Evolutionary conservation across 768 basidiomycete genomes (phyloP).

Genomic region (Udeniomyces megalosporus): DNA sequence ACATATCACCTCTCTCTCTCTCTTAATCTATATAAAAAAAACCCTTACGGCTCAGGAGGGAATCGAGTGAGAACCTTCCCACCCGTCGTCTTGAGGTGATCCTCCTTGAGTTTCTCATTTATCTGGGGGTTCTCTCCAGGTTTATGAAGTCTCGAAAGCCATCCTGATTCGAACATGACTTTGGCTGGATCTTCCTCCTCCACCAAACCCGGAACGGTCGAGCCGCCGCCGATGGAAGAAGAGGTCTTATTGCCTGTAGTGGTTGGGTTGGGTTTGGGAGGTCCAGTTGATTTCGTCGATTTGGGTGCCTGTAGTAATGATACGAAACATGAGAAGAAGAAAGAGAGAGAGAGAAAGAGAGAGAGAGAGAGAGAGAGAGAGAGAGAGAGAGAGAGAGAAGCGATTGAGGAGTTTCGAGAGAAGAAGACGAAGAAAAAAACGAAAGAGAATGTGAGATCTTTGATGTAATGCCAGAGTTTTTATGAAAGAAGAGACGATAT

Average conservation of each 20-base stretch:
- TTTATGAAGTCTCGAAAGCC: constrained; percentile 78
- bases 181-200: constrained; percentile 15
- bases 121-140: constrained; percentile 88
- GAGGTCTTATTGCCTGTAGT: constrained; percentile 28
- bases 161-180: constrained; percentile 82
- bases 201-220: too few relatives aligned
- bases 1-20: neutral
- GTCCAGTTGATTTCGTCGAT: constrained; percentile 10
- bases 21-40: neutral
- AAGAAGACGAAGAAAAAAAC: too few relatives aligned
- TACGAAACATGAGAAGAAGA: constrained; percentile 30
- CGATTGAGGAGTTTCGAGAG: too few relatives aligned
- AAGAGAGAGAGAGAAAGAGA: neutral
- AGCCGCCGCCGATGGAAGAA: too few relatives aligned
- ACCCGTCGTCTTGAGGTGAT: constrained; percentile 62
- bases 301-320: constrained; percentile 24
- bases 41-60: constrained; percentile 65
- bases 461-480: too few relatives aligned
- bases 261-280: neutral
- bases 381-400: too few relatives aligned
- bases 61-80: constrained; percentile 87
- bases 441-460: too few relatives aligned
- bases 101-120: constrained; percentile 54
- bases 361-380: too few relatives aligned
- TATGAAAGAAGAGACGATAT: too few relatives aligned